phyloP scores from a whole-genome alignment of 768 basidiomycete species.

The Lyophyllum shimeji region DNA sequence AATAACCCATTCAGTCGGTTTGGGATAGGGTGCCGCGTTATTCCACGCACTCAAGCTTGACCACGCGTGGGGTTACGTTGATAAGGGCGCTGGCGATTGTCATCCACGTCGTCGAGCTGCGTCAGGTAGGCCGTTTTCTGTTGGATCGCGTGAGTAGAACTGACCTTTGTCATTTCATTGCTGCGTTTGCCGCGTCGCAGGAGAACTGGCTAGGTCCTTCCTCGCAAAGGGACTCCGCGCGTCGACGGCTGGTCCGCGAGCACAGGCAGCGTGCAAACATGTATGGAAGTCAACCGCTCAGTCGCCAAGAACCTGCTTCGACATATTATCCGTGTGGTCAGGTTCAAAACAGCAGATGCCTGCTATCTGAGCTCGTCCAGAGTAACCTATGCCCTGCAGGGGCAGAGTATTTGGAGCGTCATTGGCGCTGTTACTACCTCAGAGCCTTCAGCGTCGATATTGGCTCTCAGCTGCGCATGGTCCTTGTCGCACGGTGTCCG shows the following conservation, averaged over 20 bases:
- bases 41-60: background rate
- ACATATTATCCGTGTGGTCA: slow-evolving; percentile 2
- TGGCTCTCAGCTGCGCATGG: too few species aligned
- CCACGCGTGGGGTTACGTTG: background rate
- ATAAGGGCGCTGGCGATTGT: background rate
- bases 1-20: background rate
- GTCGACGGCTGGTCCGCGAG: slow-evolving; percentile 21
- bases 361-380: slow-evolving; percentile 10
- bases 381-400: too few species aligned
- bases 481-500: too few species aligned
- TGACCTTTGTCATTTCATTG: too few species aligned
- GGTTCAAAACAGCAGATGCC: slow-evolving; percentile 16
- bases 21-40: background rate
- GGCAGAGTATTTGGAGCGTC: too few species aligned
- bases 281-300: slow-evolving; percentile 6
- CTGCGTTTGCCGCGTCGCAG: slow-evolving; percentile 6
- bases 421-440: slow-evolving; percentile 9
- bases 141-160: too few species aligned
- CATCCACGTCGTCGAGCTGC: background rate
- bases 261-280: slow-evolving; percentile 17
- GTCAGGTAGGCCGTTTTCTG: background rate
- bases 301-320: slow-evolving; percentile 12
- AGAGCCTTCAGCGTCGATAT: slow-evolving; percentile 3
- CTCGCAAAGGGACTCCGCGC: background rate
- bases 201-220: slow-evolving; percentile 1